phyloP scores from a whole-genome alignment of 768 basidiomycete genomes.

The Lepiota venenata region DNA sequence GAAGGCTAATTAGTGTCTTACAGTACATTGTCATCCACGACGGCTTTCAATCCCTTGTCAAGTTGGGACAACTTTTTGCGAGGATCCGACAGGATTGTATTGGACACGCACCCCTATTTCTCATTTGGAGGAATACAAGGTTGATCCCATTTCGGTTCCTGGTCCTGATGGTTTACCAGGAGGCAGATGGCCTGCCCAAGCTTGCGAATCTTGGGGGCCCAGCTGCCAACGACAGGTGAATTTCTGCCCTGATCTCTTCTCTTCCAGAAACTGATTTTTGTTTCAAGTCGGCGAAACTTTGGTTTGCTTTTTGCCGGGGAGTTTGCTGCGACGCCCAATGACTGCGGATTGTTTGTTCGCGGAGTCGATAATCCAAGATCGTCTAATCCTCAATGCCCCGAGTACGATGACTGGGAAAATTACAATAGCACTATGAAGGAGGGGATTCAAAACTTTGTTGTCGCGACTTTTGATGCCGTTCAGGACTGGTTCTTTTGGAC shows the following conservation, averaged over 20 bases:
- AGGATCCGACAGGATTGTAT: slow-evolving; percentile 57
- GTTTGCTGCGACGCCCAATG: slow-evolving; percentile 65
- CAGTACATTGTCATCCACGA: slow-evolving; percentile 52
- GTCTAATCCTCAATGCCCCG: slow-evolving; percentile 26
- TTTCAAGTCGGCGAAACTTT: slow-evolving; percentile 42
- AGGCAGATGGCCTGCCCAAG: slow-evolving; percentile 43
- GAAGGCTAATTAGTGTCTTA: not conserved
- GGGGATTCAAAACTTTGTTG: slow-evolving; percentile 50
- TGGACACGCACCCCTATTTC: slow-evolving; percentile 72
- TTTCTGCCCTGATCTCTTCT: too few relatives aligned
- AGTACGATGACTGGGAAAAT: slow-evolving; percentile 50
- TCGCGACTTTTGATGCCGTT: slow-evolving; percentile 43
- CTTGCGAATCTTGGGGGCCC: slow-evolving; percentile 59
- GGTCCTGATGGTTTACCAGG: slow-evolving; percentile 31
- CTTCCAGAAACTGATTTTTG: not conserved
- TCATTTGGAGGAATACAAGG: slow-evolving; percentile 46
- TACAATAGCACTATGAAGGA: slow-evolving; percentile 41
- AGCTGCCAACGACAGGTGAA: slow-evolving; percentile 34
- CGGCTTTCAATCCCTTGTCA: slow-evolving; percentile 38
- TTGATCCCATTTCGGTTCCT: slow-evolving; percentile 27
- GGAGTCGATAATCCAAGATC: slow-evolving; percentile 34
- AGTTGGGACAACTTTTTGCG: slow-evolving; percentile 47
- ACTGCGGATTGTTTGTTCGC: slow-evolving; percentile 44
- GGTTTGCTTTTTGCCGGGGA: slow-evolving; percentile 78
- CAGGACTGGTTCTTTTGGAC: slow-evolving; percentile 47